phyloP scores from a whole-genome alignment of 2,329 filamentous ascomycete species.

The Blumeria hordei region DNA sequence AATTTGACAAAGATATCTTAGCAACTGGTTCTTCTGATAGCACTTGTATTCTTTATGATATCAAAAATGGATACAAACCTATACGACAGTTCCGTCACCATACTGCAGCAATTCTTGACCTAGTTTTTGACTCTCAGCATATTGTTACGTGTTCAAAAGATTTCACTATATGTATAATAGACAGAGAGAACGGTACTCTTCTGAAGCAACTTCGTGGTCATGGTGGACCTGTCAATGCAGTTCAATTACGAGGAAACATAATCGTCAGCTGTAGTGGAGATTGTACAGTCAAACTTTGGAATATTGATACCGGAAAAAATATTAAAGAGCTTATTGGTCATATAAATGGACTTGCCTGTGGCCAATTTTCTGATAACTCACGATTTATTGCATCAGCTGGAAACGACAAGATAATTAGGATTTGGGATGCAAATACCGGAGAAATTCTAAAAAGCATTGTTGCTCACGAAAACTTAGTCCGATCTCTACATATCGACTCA shows the following conservation, averaged over 20 bases:
- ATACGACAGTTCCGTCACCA: constrained; percentile 58
- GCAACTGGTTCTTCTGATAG: constrained; percentile 88
- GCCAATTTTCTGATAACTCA: constrained; percentile 91
- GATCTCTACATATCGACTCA: constrained; percentile 75
- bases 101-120: constrained; percentile 70
- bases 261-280: constrained; percentile 88
- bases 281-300: constrained; percentile 85
- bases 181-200: constrained; percentile 51
- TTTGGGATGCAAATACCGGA: constrained; percentile 84
- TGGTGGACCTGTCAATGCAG: constrained; percentile 79
- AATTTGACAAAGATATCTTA: constrained; percentile 80
- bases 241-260: constrained; percentile 80
- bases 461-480: constrained; percentile 67
- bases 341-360: constrained; percentile 81
- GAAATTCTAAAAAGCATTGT: constrained; percentile 57
- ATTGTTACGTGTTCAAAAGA: constrained; percentile 98
- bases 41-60: constrained; percentile 76
- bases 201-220: constrained; percentile 67
- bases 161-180: constrained; percentile 81
- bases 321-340: constrained; percentile 79
- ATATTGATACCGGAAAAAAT: constrained; percentile 66
- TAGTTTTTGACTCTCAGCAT: constrained; percentile 75
- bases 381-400: constrained; percentile 80
- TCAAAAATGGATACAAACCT: constrained; percentile 54
- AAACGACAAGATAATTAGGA: constrained; percentile 85